These are phyloP conservation scores for Leonotis leonurus DNA, from an alignment of 257 asterid species.

Conservation along the genomic window DNA sequence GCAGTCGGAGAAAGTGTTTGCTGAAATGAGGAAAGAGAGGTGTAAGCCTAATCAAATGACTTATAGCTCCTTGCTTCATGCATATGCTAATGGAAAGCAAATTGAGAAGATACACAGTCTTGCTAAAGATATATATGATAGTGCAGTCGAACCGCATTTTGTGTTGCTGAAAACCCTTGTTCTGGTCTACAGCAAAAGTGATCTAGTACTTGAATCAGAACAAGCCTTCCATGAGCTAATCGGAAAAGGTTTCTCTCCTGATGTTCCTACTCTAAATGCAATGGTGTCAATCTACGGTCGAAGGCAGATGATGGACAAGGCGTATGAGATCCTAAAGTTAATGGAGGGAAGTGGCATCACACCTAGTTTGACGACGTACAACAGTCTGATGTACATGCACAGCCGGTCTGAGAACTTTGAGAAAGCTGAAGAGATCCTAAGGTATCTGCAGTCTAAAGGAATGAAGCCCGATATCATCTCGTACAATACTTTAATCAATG, in stretches of 20 bases:
- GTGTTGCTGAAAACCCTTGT: conserved; percentile 76
- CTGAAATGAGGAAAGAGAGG: conserved; percentile 59
- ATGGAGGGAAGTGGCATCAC: conserved; percentile 60
- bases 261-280: conserved; percentile 63
- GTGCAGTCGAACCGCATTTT: conserved; percentile 43
- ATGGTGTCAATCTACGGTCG: conserved; percentile 87
- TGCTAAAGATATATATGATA: conserved; percentile 57
- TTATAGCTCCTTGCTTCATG: conserved; percentile 84
- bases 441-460: conserved; percentile 52
- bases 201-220: conserved; percentile 68
- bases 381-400: conserved; percentile 82
- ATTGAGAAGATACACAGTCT: conserved; percentile 51
- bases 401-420: conserved; percentile 61
- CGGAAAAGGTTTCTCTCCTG: conserved; percentile 51
- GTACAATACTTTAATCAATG: conserved; percentile 74
- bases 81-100: conserved; percentile 82
- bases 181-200: conserved; percentile 73
- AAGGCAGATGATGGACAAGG: conserved; percentile 59
- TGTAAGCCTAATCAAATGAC: conserved; percentile 84
- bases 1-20: conserved; percentile 76
- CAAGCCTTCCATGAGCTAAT: conserved; percentile 58
- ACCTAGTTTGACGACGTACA: conserved; percentile 71
- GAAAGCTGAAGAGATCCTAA: conserved; percentile 64
- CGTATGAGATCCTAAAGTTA: conserved; percentile 50
- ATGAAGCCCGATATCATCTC: conserved; percentile 72